Evolutionary conservation across 2,329 filamentous ascomycete species (phyloP).

Genomic region (Aulographum hederae): DNA sequence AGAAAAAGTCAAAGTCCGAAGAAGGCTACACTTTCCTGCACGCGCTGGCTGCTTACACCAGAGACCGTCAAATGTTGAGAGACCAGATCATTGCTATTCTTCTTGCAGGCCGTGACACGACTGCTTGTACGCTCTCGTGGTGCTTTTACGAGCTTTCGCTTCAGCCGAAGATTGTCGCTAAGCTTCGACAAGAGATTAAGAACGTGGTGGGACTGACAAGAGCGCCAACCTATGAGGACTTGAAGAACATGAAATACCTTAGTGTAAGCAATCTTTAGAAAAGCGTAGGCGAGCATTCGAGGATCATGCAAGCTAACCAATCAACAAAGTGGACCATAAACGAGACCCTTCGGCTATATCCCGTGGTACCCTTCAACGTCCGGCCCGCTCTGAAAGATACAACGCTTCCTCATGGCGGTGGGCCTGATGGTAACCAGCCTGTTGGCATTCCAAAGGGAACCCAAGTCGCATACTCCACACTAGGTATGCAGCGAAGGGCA

Average conservation of each 20-base stretch:
- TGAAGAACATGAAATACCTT: slow-evolving; percentile 80
- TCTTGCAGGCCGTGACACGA: slow-evolving; percentile 75
- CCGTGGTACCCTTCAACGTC: slow-evolving; percentile 31
- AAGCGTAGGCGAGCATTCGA: slow-evolving; percentile 9
- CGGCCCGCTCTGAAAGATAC: slow-evolving; percentile 27
- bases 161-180: slow-evolving; percentile 46
- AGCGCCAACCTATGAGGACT: slow-evolving; percentile 51
- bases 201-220: slow-evolving; percentile 42
- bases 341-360: slow-evolving; percentile 28
- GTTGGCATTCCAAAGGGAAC: slow-evolving; percentile 26
- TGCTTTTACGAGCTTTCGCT: slow-evolving; percentile 64
- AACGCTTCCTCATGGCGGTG: slow-evolving; percentile 29
- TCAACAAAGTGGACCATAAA: slow-evolving; percentile 18
- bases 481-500: slow-evolving; percentile 28
- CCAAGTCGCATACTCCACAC: slow-evolving; percentile 26
- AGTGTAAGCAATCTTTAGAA: slow-evolving; percentile 9
- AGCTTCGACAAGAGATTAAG: slow-evolving; percentile 57
- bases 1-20: slow-evolving; percentile 53
- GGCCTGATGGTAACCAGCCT: slow-evolving; percentile 23
- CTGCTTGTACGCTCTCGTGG: slow-evolving; percentile 66
- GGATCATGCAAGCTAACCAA: background rate
- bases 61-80: slow-evolving; percentile 47
- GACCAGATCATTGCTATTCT: slow-evolving; percentile 74
- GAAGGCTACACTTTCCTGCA: slow-evolving; percentile 70
- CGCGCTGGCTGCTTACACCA: slow-evolving; percentile 64